These are phyloP conservation scores for Candolleomyces efflorescens DNA, from an alignment of 768 basidiomycete genomes.

Conservation along the genomic window DNA sequence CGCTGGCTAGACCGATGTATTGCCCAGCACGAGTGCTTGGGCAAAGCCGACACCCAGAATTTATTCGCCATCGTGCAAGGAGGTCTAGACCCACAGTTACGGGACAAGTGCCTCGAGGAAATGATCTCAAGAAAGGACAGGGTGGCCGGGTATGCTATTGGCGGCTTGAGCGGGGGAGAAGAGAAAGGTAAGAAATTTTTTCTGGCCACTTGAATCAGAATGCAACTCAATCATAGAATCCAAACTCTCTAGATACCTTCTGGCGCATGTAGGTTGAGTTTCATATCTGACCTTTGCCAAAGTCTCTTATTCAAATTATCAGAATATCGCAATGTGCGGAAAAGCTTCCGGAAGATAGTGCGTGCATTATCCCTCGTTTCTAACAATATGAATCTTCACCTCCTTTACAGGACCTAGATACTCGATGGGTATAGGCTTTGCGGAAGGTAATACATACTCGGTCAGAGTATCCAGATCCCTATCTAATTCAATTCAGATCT, in stretches of 20 bases:
- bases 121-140: slow-evolving; percentile 73
- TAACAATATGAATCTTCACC: slow-evolving; percentile 10
- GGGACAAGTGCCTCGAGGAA: slow-evolving; percentile 73
- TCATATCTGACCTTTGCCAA: background rate
- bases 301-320: background rate
- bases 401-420: slow-evolving; percentile 69
- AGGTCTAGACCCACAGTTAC: slow-evolving; percentile 66
- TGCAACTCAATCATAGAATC: background rate
- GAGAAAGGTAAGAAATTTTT: slow-evolving; percentile 61
- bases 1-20: slow-evolving; percentile 92
- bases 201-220: background rate
- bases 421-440: slow-evolving; percentile 91
- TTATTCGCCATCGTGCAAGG: slow-evolving; percentile 93
- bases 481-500: slow-evolving; percentile 48
- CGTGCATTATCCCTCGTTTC: slow-evolving; percentile 21
- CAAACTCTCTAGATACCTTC: slow-evolving; percentile 54
- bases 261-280: slow-evolving; percentile 66
- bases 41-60: slow-evolving; percentile 65
- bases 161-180: slow-evolving; percentile 88
- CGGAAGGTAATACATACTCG: slow-evolving; percentile 58
- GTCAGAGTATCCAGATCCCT: background rate
- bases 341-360: slow-evolving; percentile 73
- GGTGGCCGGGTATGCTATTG: slow-evolving; percentile 91
- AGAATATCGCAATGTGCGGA: slow-evolving; percentile 83
- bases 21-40: slow-evolving; percentile 63